These are phyloP conservation scores for Albugo candida DNA, from an alignment of 352 stramenopile species.

Conservation along the genomic window DNA sequence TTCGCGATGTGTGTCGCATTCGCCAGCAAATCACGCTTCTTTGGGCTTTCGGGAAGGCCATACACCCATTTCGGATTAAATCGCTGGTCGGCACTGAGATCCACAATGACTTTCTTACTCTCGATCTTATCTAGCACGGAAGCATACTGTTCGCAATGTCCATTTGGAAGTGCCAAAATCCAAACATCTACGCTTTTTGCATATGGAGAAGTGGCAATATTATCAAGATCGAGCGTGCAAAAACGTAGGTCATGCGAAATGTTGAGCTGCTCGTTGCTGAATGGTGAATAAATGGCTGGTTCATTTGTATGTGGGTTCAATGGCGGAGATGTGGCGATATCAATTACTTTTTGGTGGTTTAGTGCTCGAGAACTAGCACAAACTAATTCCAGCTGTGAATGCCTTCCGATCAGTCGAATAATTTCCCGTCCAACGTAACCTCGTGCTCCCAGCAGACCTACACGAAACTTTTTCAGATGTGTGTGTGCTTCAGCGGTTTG, in stretches of 20 bases:
- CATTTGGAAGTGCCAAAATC: conserved; percentile 75
- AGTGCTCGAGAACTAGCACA: conserved; percentile 69
- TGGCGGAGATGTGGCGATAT: conserved; percentile 45
- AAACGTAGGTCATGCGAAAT: conserved; percentile 64
- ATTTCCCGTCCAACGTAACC: conserved; percentile 77
- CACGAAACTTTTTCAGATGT: conserved; percentile 33
- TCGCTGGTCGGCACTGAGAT: conserved; percentile 76
- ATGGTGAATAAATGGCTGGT: conserved; percentile 22
- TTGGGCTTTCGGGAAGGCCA: conserved; percentile 58
- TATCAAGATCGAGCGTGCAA: conserved; percentile 56
- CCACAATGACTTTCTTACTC: conserved; percentile 63
- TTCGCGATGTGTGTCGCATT: conserved; percentile 72
- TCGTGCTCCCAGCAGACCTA: conserved; percentile 70
- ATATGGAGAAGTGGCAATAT: conserved; percentile 41
- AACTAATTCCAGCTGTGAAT: conserved; percentile 63
- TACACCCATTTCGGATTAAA: conserved; percentile 78
- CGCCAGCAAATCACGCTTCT: conserved; percentile 28
- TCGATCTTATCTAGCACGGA: conserved; percentile 41
- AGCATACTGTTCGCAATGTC: conserved; percentile 67
- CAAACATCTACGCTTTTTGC: conserved; percentile 72
- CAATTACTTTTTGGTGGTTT: conserved; percentile 52
- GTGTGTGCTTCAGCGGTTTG: conserved; percentile 3
- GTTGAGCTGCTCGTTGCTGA: conserved; percentile 12
- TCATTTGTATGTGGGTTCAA: conserved; percentile 69
- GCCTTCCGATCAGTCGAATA: conserved; percentile 57